Evolutionary conservation across 306 rosid species (phyloP), one percentile per base, ranked within the genome.

Genomic region (Canavalia ensiformis): DNA sequence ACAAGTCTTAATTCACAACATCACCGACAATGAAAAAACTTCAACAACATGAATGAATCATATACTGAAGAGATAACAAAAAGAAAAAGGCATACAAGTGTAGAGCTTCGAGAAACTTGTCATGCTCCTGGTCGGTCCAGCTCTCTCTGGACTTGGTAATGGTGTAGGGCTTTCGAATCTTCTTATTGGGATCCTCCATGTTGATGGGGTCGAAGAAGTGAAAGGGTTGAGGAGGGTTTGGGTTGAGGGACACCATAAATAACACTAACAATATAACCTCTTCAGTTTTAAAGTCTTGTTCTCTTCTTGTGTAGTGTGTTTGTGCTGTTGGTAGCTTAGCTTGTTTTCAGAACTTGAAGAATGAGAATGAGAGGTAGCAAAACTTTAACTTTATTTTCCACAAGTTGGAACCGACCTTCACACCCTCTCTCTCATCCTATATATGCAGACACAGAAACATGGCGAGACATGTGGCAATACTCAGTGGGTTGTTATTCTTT

Each of bases 81-180:
- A 8, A 8, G 8, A 18, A 41, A 3, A 41, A 31, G 5, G 34
- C 44, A 29, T 57, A 74, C 78, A 74, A 58, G 8, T 56, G 68
- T 56, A 74, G 68, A 56, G 78, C 79, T 45, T 74, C 69, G 5
- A 58, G 69, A 31, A 74, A 74, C 79, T 74, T 74, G 68, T 74
- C 79, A 47, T 74, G 79, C 30, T 74, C 79, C 5, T 29, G 69
- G 79, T 74, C 69, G 0, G 79, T 74, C 79, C 79, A 74, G 57
- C 50, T 74, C 46, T 74, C 79, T 49, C 79, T 74, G 45, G 79
- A 74, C 69, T 74, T 74, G 69, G 69, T 74, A 42, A 74, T 74
- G 45, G 79, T 74, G 30, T 74, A 74, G 1, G 79, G 79, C 1
- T 74, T 74, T 45, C 69, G 31, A 44, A 74, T 49, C 69, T 59